phyloP scores from a whole-genome alignment of 176 grass and related monocot genomes.

The Guadua angustifolia region DNA sequence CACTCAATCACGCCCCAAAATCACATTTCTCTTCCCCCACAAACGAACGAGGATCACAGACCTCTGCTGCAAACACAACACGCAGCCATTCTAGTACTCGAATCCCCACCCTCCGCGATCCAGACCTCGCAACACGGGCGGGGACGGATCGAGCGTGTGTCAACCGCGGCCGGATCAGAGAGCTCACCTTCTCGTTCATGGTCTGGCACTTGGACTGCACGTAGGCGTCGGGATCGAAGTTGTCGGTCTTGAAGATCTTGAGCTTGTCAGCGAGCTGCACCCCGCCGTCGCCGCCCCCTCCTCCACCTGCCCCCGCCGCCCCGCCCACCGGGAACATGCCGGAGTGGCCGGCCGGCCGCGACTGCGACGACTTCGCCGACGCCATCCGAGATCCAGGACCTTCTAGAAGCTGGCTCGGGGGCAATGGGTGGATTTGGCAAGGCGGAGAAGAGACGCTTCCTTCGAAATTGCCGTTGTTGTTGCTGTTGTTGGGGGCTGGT shows the following conservation, averaged over 20 bases:
- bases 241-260: constrained; percentile 99
- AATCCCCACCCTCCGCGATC: constrained; percentile 23
- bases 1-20: not conserved
- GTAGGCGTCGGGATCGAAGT: constrained; percentile 95
- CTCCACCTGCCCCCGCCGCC: constrained; percentile 41
- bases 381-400: constrained; percentile 62
- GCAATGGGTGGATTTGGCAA: constrained; percentile 4
- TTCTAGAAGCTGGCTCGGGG: not conserved
- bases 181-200: constrained; percentile 91
- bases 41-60: constrained; percentile 6
- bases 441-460: constrained; percentile 1
- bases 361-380: constrained; percentile 83
- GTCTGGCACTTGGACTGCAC: constrained; percentile 98
- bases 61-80: not conserved
- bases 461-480: not conserved
- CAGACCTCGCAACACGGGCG: constrained; percentile 2
- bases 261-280: constrained; percentile 98
- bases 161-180: not conserved
- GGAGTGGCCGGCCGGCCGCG: constrained; percentile 68
- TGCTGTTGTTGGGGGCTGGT: not conserved
- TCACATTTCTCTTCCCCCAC: not conserved
- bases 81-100: not conserved
- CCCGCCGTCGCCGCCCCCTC: constrained; percentile 49
- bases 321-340: constrained; percentile 62
- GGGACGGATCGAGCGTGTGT: not conserved